phyloP scores from a whole-genome alignment of 805 yeast genomes.

The Metschnikowia henanensis region DNA sequence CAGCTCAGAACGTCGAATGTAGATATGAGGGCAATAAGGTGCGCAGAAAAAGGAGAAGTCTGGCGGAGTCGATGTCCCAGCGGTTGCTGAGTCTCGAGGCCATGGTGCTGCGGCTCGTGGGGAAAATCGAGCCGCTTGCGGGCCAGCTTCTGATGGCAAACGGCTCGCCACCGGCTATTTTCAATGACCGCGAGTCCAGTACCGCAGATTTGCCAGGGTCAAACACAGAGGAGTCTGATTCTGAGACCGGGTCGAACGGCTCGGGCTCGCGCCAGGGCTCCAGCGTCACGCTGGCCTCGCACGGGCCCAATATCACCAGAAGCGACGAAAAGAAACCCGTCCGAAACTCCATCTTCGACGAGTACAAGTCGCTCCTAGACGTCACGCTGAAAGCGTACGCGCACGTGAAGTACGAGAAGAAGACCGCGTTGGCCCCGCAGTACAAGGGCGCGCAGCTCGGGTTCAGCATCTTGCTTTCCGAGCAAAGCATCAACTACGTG shows the following conservation, averaged over 20 bases:
- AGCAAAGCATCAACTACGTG: constrained; percentile 12
- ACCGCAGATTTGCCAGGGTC: not conserved
- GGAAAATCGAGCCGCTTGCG: constrained; percentile 8
- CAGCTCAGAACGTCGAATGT: constrained; percentile 8
- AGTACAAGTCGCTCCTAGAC: constrained; percentile 13
- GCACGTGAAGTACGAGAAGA: constrained; percentile 1
- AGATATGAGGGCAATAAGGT: constrained; percentile 13
- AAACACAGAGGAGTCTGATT: not conserved
- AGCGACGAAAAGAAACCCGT: not conserved
- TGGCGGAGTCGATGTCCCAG: not conserved
- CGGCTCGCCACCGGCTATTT: not conserved
- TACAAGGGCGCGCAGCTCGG: constrained; percentile 18
- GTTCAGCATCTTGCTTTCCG: constrained; percentile 12
- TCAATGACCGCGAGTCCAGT: no score
- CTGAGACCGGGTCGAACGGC: not conserved
- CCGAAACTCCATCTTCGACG: constrained; percentile 8
- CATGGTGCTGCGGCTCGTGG: constrained; percentile 4
- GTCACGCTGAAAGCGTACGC: constrained; percentile 1
- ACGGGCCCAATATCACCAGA: not conserved
- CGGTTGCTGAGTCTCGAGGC: constrained; percentile 5
- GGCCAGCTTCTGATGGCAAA: not conserved
- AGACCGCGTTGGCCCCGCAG: constrained; percentile 4
- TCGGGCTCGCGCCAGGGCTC: no score
- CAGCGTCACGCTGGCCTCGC: no score
- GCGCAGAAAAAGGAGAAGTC: constrained; percentile 7